Evolutionary conservation across 495 filamentous ascomycete genomes (phyloP).

Genomic region (Trichoderma erinaceum): DNA sequence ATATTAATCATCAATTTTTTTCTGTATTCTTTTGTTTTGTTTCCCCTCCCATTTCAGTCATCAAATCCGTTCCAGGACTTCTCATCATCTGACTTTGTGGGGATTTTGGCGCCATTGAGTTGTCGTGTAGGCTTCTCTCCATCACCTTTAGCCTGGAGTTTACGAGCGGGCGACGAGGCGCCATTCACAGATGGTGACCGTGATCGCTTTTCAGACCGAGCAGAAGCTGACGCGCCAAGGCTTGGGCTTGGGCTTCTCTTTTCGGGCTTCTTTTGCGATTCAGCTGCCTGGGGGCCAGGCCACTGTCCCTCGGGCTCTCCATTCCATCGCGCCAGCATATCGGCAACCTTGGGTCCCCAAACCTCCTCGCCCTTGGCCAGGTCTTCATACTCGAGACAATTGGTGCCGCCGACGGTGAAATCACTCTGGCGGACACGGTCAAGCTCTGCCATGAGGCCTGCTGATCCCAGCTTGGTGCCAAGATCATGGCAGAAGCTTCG

Average conservation of each 20-base stretch:
- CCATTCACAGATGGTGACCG: constrained; percentile 1
- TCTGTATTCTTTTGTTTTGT: not conserved
- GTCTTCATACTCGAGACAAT: constrained; percentile 78
- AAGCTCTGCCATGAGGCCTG: constrained; percentile 81
- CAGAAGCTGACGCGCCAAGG: not conserved
- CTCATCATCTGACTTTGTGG: constrained; percentile 9
- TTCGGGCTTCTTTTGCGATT: not conserved
- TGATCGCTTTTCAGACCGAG: constrained; percentile 7
- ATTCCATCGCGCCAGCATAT: constrained; percentile 56
- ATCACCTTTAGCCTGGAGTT: constrained; percentile 19
- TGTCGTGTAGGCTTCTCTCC: constrained; percentile 16
- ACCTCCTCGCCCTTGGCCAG: constrained; percentile 70
- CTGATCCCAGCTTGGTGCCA: constrained; percentile 72
- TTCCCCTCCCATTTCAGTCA: not conserved
- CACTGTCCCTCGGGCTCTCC: constrained; percentile 12
- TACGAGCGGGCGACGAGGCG: constrained; percentile 9
- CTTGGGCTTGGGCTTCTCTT: not conserved
- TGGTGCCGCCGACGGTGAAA: constrained; percentile 57
- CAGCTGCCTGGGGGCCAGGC: not conserved
- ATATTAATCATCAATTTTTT: not conserved
- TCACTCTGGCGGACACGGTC: constrained; percentile 73
- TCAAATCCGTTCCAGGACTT: constrained; percentile 15
- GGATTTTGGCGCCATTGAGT: not conserved
- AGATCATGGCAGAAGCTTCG: constrained; percentile 89
- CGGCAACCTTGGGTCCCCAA: constrained; percentile 71